Evolutionary conservation across 2,329 filamentous ascomycete genomes (phyloP).

Genomic region (Escovopsis sp.): DNA sequence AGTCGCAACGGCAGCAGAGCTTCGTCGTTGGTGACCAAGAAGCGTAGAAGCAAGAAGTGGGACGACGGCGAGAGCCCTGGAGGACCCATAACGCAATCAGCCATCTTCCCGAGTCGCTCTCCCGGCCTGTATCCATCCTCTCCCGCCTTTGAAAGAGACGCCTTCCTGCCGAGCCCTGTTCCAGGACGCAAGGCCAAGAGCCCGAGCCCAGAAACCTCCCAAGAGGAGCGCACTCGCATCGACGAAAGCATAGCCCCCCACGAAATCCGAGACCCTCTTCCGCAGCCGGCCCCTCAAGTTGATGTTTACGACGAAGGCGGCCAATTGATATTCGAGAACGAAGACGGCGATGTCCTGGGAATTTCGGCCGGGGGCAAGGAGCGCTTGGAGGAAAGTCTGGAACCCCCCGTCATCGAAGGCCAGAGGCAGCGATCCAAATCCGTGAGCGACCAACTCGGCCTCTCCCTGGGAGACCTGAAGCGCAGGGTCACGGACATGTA

Average conservation of each 20-base stretch:
- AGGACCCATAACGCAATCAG: constrained; percentile 78
- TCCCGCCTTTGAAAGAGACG: constrained; percentile 15
- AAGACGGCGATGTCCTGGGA: constrained; percentile 72
- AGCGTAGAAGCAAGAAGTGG: constrained; percentile 51
- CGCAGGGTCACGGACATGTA: constrained; percentile 37
- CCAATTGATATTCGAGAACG: constrained; percentile 67
- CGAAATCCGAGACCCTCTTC: constrained; percentile 2
- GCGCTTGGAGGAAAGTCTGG: constrained; percentile 8
- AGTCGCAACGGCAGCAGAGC: constrained; percentile 40
- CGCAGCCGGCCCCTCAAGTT: constrained; percentile 21
- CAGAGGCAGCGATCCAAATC: constrained; percentile 6
- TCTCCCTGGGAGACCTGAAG: constrained; percentile 28
- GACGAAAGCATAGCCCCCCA: constrained; percentile 9
- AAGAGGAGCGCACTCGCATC: constrained; percentile 11
- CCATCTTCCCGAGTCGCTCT: constrained; percentile 56
- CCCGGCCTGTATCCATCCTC: constrained; percentile 10
- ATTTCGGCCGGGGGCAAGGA: constrained; percentile 27
- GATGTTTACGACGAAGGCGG: constrained; percentile 72
- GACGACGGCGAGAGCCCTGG: constrained; percentile 63
- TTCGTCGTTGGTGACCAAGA: constrained; percentile 44
- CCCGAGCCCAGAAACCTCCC: constrained; percentile 13
- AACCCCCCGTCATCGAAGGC: constrained; percentile 5
- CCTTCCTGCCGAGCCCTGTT: too few species aligned
- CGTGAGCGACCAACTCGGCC: constrained; percentile 8
- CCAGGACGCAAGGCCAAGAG: too few species aligned